Percentiles rank a stretch among this genome's conserved stretches.
Conservation (phyloP, 345 rosid species). For the Eucalyptus lansdowneana region DNA sequence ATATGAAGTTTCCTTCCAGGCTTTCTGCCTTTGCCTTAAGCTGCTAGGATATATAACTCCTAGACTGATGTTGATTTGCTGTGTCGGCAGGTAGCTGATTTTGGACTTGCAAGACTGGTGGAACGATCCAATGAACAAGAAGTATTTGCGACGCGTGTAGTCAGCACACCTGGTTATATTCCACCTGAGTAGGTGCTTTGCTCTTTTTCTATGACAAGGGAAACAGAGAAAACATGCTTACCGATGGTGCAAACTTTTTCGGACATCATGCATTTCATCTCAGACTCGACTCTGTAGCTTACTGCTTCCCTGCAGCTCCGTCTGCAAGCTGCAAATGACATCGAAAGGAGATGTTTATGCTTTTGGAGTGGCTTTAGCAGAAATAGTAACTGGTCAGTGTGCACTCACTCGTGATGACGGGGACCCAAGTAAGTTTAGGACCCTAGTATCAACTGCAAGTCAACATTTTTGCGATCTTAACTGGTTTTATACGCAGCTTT, state of each 20-base stretch:
- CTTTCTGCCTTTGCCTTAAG: neutral
- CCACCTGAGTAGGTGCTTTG: slow-evolving; percentile 38
- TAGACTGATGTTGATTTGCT: neutral
- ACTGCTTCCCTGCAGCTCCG: slow-evolving; percentile 14
- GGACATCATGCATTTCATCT: neutral
- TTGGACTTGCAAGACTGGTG: slow-evolving; percentile 55
- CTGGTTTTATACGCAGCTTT: neutral
- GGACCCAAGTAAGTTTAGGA: slow-evolving; percentile 29
- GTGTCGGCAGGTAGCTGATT: slow-evolving; percentile 41
- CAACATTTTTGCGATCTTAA: neutral
- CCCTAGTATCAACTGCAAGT: slow-evolving; percentile 30
- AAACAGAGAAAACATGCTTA: neutral
- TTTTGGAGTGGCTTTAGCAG: slow-evolving; percentile 53
- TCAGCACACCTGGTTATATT: slow-evolving; percentile 64
- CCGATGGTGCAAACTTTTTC: neutral
- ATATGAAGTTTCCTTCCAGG: neutral
- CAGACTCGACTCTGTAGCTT: neutral
- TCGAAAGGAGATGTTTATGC: slow-evolving; percentile 50
- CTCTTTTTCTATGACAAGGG: neutral
- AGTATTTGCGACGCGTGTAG: slow-evolving; percentile 34
- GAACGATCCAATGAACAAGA: slow-evolving; percentile 39
- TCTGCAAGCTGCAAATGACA: slow-evolving; percentile 50
- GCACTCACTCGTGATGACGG: slow-evolving; percentile 35
- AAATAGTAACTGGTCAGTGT: slow-evolving; percentile 47
- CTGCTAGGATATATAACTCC: neutral